phyloP scores from a whole-genome alignment of 306 rosid genomes.

The Cicer judaicum region DNA sequence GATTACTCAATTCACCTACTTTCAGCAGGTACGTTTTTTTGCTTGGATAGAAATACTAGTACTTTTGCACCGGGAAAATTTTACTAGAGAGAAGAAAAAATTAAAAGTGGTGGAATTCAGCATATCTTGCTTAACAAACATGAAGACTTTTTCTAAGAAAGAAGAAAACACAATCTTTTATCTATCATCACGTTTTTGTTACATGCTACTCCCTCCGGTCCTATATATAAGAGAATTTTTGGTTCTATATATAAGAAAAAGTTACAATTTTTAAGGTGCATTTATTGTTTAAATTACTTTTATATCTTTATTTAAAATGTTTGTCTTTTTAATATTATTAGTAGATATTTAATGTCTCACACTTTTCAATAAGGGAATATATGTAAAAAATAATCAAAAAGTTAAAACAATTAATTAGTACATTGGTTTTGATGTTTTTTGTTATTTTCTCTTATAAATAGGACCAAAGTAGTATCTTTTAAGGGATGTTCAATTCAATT shows the following conservation, averaged over 20 bases:
- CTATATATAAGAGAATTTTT: too few species aligned
- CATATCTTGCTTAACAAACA: constrained; percentile 9
- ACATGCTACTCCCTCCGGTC: background rate
- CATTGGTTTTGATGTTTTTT: too few species aligned
- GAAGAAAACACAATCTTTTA: background rate
- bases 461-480: background rate
- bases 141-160: background rate
- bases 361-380: too few species aligned
- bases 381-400: too few species aligned
- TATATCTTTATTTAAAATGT: too few species aligned
- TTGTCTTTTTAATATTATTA: too few species aligned
- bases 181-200: constrained; percentile 8
- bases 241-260: too few species aligned
- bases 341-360: too few species aligned
- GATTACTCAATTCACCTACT: constrained; percentile 97
- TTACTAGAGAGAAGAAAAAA: constrained; percentile 8
- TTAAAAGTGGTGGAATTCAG: constrained; percentile 6
- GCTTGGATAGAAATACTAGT: background rate
- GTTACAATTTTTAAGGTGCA: too few species aligned
- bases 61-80: background rate
- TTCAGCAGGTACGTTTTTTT: constrained; percentile 79
- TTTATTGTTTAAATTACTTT: too few species aligned
- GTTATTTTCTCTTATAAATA: too few species aligned
- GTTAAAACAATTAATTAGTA: too few species aligned
- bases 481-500: background rate